A percentile compares a stretch with the other conserved stretches of the same genome.
Evolutionary conservation across 2,329 filamentous ascomycete species (phyloP).

Genomic region (Aspergillus sojae): DNA sequence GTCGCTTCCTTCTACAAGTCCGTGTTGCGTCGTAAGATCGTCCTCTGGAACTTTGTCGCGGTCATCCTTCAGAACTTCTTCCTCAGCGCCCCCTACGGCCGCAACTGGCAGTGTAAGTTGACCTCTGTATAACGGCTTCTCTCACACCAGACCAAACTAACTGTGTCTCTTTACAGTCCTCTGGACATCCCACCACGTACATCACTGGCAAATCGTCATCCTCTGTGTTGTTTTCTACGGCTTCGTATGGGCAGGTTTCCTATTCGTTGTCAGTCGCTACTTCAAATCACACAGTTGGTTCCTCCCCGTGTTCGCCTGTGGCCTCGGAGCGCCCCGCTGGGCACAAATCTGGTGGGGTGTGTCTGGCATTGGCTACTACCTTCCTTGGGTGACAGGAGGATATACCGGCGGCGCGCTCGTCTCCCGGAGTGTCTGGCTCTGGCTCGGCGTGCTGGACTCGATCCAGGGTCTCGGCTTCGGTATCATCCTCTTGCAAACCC

Average conservation of each 20-base stretch:
- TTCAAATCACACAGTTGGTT: conserved; percentile 68
- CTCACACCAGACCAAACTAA: conserved; percentile 8
- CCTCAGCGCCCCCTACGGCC: conserved; percentile 65
- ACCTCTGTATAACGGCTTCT: no score
- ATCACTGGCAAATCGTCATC: conserved; percentile 60
- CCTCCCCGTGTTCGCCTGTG: conserved; percentile 68
- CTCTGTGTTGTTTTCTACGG: conserved; percentile 54
- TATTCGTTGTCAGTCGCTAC: conserved; percentile 54
- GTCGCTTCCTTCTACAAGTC: conserved; percentile 67
- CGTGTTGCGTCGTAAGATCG: conserved; percentile 63
- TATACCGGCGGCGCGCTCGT: conserved; percentile 59
- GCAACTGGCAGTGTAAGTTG: conserved; percentile 63
- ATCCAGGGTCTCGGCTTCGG: conserved; percentile 68
- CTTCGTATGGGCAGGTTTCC: conserved; percentile 56
- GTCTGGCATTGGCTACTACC: conserved; percentile 61
- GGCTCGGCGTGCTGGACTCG: conserved; percentile 67
- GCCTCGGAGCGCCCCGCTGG: conserved; percentile 67
- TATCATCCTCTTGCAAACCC: conserved; percentile 67
- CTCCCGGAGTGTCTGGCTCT: conserved; percentile 64
- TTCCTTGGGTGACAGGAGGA: conserved; percentile 62
- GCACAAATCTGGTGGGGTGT: conserved; percentile 69
- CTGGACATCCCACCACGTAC: conserved; percentile 61
- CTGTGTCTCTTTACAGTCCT: conserved; percentile 44
- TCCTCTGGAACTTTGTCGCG: conserved; percentile 68
- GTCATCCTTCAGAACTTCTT: conserved; percentile 70